Conservation (phyloP, 2,329 filamentous ascomycete genomes). For the Cladobotryum mycophilum region DNA sequence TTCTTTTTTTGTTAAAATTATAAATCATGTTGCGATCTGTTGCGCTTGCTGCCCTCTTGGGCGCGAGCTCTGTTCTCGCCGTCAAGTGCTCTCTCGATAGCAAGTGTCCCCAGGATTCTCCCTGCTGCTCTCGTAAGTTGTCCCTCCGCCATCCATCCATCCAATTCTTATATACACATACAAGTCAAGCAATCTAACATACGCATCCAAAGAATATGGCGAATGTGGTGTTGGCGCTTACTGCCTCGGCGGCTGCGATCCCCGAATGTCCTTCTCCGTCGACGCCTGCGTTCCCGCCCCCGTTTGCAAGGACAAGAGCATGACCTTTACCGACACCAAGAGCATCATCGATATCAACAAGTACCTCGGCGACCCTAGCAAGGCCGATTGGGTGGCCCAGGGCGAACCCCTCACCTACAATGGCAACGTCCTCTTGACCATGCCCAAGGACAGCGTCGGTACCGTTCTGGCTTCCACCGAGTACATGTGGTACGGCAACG, state of each 20-base stretch:
- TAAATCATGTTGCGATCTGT: slow-evolving; percentile 28
- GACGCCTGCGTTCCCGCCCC: slow-evolving; percentile 82
- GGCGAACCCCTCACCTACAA: slow-evolving; percentile 66
- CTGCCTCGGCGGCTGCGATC: slow-evolving; percentile 93
- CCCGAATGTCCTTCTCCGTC: slow-evolving; percentile 72
- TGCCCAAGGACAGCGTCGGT: slow-evolving; percentile 78
- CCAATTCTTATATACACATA: not conserved
- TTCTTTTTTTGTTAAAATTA: not conserved
- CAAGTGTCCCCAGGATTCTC: slow-evolving; percentile 65
- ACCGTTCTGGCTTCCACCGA: slow-evolving; percentile 77
- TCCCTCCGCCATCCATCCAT: not conserved
- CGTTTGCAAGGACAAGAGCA: slow-evolving; percentile 67
- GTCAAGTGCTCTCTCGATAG: slow-evolving; percentile 41
- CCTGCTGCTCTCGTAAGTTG: slow-evolving; percentile 73
- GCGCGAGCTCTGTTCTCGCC: slow-evolving; percentile 25
- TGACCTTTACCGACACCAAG: slow-evolving; percentile 68
- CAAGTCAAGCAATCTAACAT: not conserved
- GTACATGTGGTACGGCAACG: slow-evolving; percentile 97
- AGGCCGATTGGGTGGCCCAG: slow-evolving; percentile 82
- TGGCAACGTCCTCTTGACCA: slow-evolving; percentile 73
- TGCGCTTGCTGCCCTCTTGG: slow-evolving; percentile 26
- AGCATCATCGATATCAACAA: slow-evolving; percentile 62
- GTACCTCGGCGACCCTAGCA: slow-evolving; percentile 78
- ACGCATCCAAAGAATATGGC: slow-evolving; percentile 64
- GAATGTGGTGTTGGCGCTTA: slow-evolving; percentile 90